Percentiles rank a stretch among this genome's conserved stretches.
phyloP scores from a whole-genome alignment of 176 grass and related monocot genomes.

The Oryza rufipogon region DNA sequence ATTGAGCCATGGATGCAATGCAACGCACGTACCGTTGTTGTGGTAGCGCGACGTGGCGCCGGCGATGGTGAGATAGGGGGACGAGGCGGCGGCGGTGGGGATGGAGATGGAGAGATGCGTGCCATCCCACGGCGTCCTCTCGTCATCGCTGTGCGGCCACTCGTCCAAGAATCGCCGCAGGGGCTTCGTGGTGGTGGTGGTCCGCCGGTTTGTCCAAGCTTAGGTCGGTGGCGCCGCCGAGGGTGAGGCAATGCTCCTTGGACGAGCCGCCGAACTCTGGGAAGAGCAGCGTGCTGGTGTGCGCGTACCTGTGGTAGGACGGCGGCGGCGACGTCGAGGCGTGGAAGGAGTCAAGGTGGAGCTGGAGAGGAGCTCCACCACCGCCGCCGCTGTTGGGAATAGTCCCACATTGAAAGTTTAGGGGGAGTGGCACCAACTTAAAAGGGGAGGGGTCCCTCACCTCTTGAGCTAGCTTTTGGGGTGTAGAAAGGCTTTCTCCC shows the following conservation, averaged over 20 bases:
- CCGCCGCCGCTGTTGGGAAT: too few relatives aligned
- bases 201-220: slow-evolving; percentile 55
- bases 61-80: too few relatives aligned
- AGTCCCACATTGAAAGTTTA: too few relatives aligned
- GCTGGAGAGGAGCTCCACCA: slow-evolving; percentile 35
- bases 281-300: slow-evolving; percentile 30
- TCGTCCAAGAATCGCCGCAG: slow-evolving; percentile 91
- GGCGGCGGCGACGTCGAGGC: slow-evolving; percentile 41
- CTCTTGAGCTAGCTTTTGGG: too few relatives aligned
- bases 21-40: slow-evolving; percentile 6
- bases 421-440: too few relatives aligned
- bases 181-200: slow-evolving; percentile 36
- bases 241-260: slow-evolving; percentile 56
- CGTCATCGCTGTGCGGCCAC: slow-evolving; percentile 47
- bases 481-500: too few relatives aligned
- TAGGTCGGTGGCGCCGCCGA: slow-evolving; percentile 64
- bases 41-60: slow-evolving; percentile 5
- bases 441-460: too few relatives aligned
- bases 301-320: slow-evolving; percentile 63
- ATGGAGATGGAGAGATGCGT: slow-evolving; percentile 69
- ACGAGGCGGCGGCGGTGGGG: slow-evolving; percentile 36
- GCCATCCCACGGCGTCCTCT: slow-evolving; percentile 45
- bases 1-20: too few relatives aligned
- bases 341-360: slow-evolving; percentile 49
- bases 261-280: slow-evolving; percentile 3